These are phyloP conservation scores for Dispira simplex DNA, from an alignment of 192 early-diverging fungal genomes.

Conservation along the genomic window DNA sequence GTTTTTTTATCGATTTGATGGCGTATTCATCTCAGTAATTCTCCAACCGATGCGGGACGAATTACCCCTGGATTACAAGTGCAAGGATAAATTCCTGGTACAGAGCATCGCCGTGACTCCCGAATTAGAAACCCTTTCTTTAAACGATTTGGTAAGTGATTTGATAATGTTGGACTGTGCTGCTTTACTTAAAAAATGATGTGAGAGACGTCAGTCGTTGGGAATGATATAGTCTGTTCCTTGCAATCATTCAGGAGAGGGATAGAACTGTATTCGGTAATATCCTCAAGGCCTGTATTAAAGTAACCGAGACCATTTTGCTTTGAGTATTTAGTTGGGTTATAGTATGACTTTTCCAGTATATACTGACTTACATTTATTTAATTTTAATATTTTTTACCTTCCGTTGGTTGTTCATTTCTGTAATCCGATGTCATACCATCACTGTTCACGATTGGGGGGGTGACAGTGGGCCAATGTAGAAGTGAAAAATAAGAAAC, in stretches of 20 bases:
- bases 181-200: no score
- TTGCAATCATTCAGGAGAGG: no score
- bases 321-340: not conserved
- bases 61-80: constrained; percentile 56
- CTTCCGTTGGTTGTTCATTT: constrained; percentile 1
- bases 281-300: not conserved
- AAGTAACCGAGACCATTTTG: not conserved
- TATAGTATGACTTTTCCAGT: no score
- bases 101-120: constrained; percentile 66
- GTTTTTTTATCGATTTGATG: not conserved
- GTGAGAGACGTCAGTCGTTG: no score
- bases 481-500: constrained; percentile 40
- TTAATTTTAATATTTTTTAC: not conserved
- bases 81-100: constrained; percentile 96
- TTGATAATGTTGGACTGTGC: no score
- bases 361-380: no score
- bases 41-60: constrained; percentile 83
- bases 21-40: constrained; percentile 33
- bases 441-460: not conserved
- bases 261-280: no score
- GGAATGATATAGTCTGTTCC: no score
- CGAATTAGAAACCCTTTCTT: constrained; percentile 42
- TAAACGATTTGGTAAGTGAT: constrained; percentile 41
- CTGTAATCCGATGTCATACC: not conserved
- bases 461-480: constrained; percentile 38